Percentiles rank a stretch among this genome's conserved stretches.
Evolutionary conservation across 1,284 basidiomycete genomes (phyloP).

Genomic region (Malassezia caprae): DNA sequence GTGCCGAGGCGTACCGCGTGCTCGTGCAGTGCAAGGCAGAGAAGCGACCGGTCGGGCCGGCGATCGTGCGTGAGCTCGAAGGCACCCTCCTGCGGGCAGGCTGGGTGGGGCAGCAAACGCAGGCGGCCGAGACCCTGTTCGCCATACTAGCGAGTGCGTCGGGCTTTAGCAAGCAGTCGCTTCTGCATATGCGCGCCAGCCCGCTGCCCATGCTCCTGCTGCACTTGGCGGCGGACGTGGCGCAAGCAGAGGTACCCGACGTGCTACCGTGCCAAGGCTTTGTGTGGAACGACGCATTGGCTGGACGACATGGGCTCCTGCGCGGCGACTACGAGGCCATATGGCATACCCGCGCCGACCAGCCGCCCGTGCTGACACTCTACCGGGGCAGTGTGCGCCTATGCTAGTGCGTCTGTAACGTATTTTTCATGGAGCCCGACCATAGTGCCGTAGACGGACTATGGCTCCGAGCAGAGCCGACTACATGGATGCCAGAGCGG

Average conservation of each 20-base stretch:
- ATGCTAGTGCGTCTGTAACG: background rate
- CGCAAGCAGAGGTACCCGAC: background rate
- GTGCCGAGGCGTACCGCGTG: slow-evolving; percentile 53
- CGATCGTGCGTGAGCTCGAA: slow-evolving; percentile 74
- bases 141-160: slow-evolving; percentile 16
- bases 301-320: slow-evolving; percentile 2
- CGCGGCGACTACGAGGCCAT: slow-evolving; percentile 4
- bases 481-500: slow-evolving; percentile 1
- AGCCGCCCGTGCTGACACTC: background rate
- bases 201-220: slow-evolving; percentile 22
- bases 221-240: slow-evolving; percentile 18
- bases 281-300: slow-evolving; percentile 18
- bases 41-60: slow-evolving; percentile 64
- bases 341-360: background rate
- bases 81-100: slow-evolving; percentile 25
- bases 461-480: slow-evolving; percentile 2
- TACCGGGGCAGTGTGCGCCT: slow-evolving; percentile 5
- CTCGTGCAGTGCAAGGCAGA: slow-evolving; percentile 84
- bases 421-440: background rate
- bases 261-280: slow-evolving; percentile 7
- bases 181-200: slow-evolving; percentile 25
- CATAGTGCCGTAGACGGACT: background rate
- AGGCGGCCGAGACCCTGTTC: background rate
- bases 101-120: background rate
- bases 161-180: slow-evolving; percentile 29